These are phyloP conservation scores for Zygosaccharomyces bailii DNA, from an alignment of 805 yeast genomes.

Conservation along the genomic window DNA sequence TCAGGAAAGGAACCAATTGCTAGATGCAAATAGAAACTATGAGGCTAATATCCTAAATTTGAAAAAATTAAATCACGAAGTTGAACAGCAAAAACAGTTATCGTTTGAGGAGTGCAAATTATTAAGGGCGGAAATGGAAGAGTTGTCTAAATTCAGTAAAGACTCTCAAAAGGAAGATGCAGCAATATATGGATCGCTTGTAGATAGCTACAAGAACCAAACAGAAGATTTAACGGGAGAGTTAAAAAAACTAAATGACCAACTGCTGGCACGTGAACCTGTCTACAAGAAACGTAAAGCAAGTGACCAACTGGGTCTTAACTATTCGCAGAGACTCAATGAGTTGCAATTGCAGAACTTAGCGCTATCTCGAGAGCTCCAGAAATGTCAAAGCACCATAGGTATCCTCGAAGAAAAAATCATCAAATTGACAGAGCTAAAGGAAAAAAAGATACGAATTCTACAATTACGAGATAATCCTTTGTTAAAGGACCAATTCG, in stretches of 20 bases:
- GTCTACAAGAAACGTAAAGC: constrained; percentile 31
- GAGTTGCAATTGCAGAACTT: constrained; percentile 43
- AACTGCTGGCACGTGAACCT: constrained; percentile 20
- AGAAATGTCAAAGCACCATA: constrained; percentile 38
- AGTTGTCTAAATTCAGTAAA: constrained; percentile 35
- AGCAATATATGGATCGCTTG: constrained; percentile 35
- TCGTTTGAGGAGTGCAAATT: constrained; percentile 58
- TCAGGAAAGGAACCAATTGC: constrained; percentile 39
- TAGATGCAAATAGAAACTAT: constrained; percentile 29
- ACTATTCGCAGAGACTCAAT: constrained; percentile 33
- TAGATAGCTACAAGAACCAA: constrained; percentile 55
- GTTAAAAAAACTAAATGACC: constrained; percentile 33
- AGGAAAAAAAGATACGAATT: constrained; percentile 45
- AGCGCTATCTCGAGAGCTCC: constrained; percentile 37
- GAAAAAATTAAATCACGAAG: constrained; percentile 39
- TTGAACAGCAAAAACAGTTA: constrained; percentile 50
- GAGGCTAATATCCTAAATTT: constrained; percentile 30
- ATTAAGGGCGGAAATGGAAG: constrained; percentile 53
- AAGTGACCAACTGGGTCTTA: constrained; percentile 25
- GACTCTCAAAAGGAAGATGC: constrained; percentile 9
- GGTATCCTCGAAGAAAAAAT: constrained; percentile 39
- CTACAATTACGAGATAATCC: constrained; percentile 69
- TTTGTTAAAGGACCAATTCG: constrained; percentile 54
- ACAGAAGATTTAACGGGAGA: constrained; percentile 44
- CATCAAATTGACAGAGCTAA: constrained; percentile 34